Evolutionary conservation across 1,284 basidiomycete genomes (phyloP), one percentile per base, ranked within the genome.

Genomic region (Cutaneotrichosporon spelunceum): DNA sequence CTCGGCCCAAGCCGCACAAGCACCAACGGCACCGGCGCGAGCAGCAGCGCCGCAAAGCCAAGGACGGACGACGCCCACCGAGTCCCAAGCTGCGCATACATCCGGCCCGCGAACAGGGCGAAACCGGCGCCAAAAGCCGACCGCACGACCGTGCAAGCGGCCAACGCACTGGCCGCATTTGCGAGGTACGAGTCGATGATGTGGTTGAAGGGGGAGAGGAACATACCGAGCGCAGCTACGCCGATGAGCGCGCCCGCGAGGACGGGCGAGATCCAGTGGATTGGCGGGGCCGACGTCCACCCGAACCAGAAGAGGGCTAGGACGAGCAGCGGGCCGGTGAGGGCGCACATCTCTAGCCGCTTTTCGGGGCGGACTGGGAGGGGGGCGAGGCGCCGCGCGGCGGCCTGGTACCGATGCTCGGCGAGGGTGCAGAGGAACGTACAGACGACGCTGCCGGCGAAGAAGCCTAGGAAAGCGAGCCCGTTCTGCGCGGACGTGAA

Each of bases 151-250:
- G 83, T 84, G 61, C 79, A 80, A 44, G 76, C 80, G 0, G 82
- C 78, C 1, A 84, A 72, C 1, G 82, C 83, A 3, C 77, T 79
- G 27, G 83, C 82, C 1, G 83, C 81, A 13, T 79, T 76, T 70
- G 77, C 75, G n/a, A 83, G 73, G 65, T 83, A 84, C 7, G 78
- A 75, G 66, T 83, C 83, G 66, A 83, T 79, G 65, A 83, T 77
- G 69, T 72, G 81, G 74, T 80, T 79, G 72, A 79, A 79, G 53
- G 81, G 65, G 4, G 74, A 74, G 26, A 82, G 74, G 72, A 84
- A 84, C 85, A 88, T 85, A 64, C 85, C 84, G 29, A 86, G 77
- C 13, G 79, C 68, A 19, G 53, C 68, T 9, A 80, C 65, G 10
- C 77, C 78, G 65, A 81, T 76, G 10, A 83, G 66, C 4, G 72